A percentile compares a stretch with the other conserved stretches of the same genome.
Conservation (phyloP, 306 rosid species). For the Rosa lucieae region DNA sequence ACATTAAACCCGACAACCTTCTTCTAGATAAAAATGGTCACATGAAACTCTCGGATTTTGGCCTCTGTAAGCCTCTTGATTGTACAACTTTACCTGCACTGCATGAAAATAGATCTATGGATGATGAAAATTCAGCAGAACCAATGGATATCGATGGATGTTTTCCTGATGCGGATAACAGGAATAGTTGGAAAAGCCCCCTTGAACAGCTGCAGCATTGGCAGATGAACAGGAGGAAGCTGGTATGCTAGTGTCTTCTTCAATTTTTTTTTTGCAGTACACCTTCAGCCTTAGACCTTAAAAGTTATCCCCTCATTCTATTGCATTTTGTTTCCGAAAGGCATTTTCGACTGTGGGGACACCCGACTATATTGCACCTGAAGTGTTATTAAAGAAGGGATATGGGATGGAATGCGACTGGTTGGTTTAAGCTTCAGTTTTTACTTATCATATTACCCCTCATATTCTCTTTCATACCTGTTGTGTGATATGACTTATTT, state of each 20-base stretch:
- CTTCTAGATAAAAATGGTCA: conserved; percentile 91
- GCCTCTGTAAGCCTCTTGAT: conserved; percentile 97
- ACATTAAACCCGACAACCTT: conserved; percentile 96
- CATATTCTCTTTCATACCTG: background rate
- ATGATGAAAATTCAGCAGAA: conserved; percentile 72
- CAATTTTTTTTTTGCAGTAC: conserved; percentile 16
- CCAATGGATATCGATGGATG: conserved; percentile 82
- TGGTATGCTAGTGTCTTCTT: conserved; percentile 59
- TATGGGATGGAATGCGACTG: conserved; percentile 99
- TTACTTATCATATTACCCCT: background rate
- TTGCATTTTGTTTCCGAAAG: conserved; percentile 39
- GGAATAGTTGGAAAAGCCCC: conserved; percentile 87
- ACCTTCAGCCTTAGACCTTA: background rate
- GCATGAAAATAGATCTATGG: conserved; percentile 85
- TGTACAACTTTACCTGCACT: conserved; percentile 82
- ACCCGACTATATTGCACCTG: conserved; percentile 98
- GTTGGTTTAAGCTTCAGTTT: conserved; percentile 54
- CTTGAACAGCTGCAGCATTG: conserved; percentile 94
- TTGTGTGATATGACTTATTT: conserved; percentile 9
- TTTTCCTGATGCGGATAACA: conserved; percentile 62
- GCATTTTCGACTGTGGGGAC: conserved; percentile 99
- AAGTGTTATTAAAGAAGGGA: conserved; percentile 93
- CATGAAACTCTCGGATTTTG: conserved; percentile 99
- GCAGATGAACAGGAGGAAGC: conserved; percentile 98
- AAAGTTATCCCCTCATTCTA: conserved; percentile 26